Percentiles rank a stretch among this genome's conserved stretches.
Evolutionary conservation across 805 yeast species (phyloP).

Genomic region (Metschnikowia kunwiensis): DNA sequence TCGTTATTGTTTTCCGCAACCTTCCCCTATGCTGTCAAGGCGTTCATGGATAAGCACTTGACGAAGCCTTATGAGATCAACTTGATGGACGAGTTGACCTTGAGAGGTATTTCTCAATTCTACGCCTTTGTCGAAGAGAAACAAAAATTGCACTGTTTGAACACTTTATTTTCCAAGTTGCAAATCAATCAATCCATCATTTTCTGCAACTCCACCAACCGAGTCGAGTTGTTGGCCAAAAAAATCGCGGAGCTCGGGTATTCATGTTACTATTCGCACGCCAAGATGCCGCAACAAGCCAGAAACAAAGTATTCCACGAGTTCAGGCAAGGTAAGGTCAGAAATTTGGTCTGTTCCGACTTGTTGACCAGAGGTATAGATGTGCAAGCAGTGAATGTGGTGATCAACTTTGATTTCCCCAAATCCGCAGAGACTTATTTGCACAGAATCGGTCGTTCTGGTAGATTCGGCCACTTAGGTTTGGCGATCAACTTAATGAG

Average conservation of each 20-base stretch:
- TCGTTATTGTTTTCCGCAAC: slow-evolving; percentile 91
- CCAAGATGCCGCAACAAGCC: slow-evolving; percentile 95
- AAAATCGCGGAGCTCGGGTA: slow-evolving; percentile 95
- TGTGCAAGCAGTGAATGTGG: slow-evolving; percentile 98
- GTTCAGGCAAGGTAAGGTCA: slow-evolving; percentile 95
- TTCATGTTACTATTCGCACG: slow-evolving; percentile 96
- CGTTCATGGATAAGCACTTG: slow-evolving; percentile 87
- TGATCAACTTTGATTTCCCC: slow-evolving; percentile 97
- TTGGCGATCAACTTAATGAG: slow-evolving; percentile 93
- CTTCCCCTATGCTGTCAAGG: slow-evolving; percentile 90
- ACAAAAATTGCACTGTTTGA: slow-evolving; percentile 92
- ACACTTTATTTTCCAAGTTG: slow-evolving; percentile 88
- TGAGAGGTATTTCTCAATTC: slow-evolving; percentile 94
- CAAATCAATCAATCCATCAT: slow-evolving; percentile 96
- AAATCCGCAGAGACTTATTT: slow-evolving; percentile 95
- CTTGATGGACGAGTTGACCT: slow-evolving; percentile 94
- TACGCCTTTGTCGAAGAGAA: slow-evolving; percentile 98
- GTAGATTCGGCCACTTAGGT: slow-evolving; percentile 98
- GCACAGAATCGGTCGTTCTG: slow-evolving; percentile 98
- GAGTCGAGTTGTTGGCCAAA: slow-evolving; percentile 93
- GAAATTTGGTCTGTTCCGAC: slow-evolving; percentile 96
- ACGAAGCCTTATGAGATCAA: slow-evolving; percentile 93
- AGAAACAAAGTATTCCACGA: slow-evolving; percentile 98
- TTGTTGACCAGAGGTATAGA: slow-evolving; percentile 98
- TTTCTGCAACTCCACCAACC: slow-evolving; percentile 93